Evolutionary conservation across 2,329 filamentous ascomycete species (phyloP), one percentile per base, ranked within the genome.

Genomic region (Aspergillus awamori): DNA sequence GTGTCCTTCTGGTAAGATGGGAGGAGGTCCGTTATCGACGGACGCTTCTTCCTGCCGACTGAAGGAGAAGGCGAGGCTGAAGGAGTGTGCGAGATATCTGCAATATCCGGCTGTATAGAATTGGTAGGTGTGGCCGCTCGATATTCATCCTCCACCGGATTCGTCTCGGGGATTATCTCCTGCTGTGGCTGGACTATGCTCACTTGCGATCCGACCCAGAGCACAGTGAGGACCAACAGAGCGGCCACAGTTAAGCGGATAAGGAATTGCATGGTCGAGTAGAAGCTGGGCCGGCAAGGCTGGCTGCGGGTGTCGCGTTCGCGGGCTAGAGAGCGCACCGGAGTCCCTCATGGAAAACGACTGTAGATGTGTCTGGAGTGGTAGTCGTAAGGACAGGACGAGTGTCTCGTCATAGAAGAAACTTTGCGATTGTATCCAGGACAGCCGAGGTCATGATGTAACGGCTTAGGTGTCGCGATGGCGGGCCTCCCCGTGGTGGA

Each of bases 151-250:
- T 33, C 26, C 24, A n/a, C 8, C 4, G 26, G 47, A 28, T 10
- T 10, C 1, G 17, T 28, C 15, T 17, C 26, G 4, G 47, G n/a
- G 26, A 51, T 28, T 20, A 15, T 17, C 24, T 30, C 47, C 13
- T 13, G 11, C 20, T 45, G 41, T 24, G 20, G 8, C 41, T 60
- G 48, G 20, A 69, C 54, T 2, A 65, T 63, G 30, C 59, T 53
- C 22, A 72, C 48, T 53, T 69, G 67, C 11, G 45, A 59, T 51
- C 65, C 64, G 30, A 68, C 55, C 55, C 67, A 60, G 11, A 72
- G 53, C 20, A 71, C 8, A 2, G 60, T 59, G 49, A 62, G 24
- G 22, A 71, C 51, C 43, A 72, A 53, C 26, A 51, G 48, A 17
- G 45, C 41, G 2, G 53, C 51, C 22, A 30, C 26, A 5, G 38